phyloP scores from a whole-genome alignment of 768 basidiomycete species.

The Pulveroboletus sp. region DNA sequence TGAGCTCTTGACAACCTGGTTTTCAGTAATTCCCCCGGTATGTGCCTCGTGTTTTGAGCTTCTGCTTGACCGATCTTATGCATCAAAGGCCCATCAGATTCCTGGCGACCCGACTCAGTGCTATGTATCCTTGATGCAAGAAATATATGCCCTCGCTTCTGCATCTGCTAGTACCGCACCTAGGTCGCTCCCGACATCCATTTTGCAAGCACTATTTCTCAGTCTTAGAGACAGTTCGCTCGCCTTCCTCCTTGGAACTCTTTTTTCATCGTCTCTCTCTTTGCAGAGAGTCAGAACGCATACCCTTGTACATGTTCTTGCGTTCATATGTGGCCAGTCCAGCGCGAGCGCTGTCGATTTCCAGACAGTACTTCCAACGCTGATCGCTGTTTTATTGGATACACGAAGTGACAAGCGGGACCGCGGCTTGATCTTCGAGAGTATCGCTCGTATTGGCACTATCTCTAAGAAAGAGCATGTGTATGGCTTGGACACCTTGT shows the following conservation, averaged over 20 bases:
- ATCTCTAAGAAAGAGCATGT: conserved; percentile 42
- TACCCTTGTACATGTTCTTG: conserved; percentile 69
- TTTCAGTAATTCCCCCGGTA: conserved; percentile 37
- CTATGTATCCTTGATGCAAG: conserved; percentile 59
- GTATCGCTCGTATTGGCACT: conserved; percentile 46
- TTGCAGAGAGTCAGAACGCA: conserved; percentile 39
- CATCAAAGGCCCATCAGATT: conserved; percentile 14
- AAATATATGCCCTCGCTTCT: conserved; percentile 65
- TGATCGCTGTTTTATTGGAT: conserved; percentile 53
- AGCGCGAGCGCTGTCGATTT: conserved; percentile 62
- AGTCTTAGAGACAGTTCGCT: conserved; percentile 67
- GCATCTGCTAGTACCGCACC: conserved; percentile 43
- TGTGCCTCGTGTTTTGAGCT: conserved; percentile 4
- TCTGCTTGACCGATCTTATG: not conserved
- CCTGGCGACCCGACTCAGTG: conserved; percentile 23
- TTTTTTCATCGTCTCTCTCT: conserved; percentile 40
- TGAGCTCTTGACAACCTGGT: conserved; percentile 41
- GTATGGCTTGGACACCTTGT: conserved; percentile 71
- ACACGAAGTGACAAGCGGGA: conserved; percentile 25
- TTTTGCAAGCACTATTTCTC: conserved; percentile 64
- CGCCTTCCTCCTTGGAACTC: conserved; percentile 73
- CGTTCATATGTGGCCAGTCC: conserved; percentile 74
- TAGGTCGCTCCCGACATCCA: conserved; percentile 41
- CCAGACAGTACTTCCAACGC: conserved; percentile 68
- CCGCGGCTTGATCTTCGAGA: conserved; percentile 43